Evolutionary conservation across 805 yeast species (phyloP).

Genomic region (Pichia nakasei): DNA sequence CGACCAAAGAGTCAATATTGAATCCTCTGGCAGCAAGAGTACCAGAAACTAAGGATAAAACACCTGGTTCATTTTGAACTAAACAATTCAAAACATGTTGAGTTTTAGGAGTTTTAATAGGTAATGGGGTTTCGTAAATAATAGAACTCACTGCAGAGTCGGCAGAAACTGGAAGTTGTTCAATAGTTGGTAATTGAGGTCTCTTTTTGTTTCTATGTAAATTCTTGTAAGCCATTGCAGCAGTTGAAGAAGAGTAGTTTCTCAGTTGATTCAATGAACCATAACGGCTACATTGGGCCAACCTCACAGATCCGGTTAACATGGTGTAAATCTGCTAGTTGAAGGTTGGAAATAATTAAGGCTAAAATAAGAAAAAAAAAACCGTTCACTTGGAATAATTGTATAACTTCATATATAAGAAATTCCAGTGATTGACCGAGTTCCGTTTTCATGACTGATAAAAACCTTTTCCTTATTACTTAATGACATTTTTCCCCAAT

Average conservation of each 20-base stretch:
- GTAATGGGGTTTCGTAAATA: constrained; percentile 79
- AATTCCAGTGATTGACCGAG: no score
- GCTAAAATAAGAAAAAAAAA: background rate
- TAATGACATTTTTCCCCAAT: no score
- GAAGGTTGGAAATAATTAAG: background rate
- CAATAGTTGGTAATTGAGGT: constrained; percentile 89
- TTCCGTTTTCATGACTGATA: no score
- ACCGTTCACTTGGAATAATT: no score
- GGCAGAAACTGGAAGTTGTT: constrained; percentile 93
- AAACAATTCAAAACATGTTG: constrained; percentile 92
- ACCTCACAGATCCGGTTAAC: constrained; percentile 5
- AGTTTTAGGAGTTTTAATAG: constrained; percentile 52
- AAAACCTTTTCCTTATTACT: no score
- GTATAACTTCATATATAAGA: no score
- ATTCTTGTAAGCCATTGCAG: constrained; percentile 91
- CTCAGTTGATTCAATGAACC: constrained; percentile 3
- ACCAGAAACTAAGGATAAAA: constrained; percentile 84
- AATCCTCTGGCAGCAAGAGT: constrained; percentile 97
- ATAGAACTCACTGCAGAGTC: constrained; percentile 94
- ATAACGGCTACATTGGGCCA: constrained; percentile 4
- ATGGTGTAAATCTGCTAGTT: background rate
- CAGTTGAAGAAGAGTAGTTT: constrained; percentile 56
- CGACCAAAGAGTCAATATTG: constrained; percentile 95
- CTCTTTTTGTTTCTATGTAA: constrained; percentile 77
- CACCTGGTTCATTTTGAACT: constrained; percentile 99